These are phyloP conservation scores for Terana coerulea DNA, from an alignment of 768 basidiomycete species.

Conservation along the genomic window DNA sequence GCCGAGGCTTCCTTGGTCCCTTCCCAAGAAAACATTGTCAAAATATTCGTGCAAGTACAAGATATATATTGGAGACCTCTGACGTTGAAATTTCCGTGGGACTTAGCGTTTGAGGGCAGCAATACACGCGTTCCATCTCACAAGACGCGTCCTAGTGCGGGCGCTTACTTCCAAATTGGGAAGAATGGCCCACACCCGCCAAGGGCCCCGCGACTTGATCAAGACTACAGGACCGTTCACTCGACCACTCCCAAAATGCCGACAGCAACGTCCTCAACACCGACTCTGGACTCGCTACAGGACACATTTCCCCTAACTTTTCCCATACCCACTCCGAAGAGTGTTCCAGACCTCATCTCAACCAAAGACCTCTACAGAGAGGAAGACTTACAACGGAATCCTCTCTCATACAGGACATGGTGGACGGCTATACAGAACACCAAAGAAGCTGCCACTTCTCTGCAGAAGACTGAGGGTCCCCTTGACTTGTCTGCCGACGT, in stretches of 20 bases:
- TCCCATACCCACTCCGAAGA: constrained; percentile 78
- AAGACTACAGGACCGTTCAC: no score
- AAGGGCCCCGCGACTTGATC: no score
- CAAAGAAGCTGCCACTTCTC: constrained; percentile 57
- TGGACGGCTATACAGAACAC: constrained; percentile 79
- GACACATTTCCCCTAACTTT: constrained; percentile 78
- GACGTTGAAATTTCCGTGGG: no score
- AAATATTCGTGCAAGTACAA: no score
- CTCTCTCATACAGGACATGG: constrained; percentile 90
- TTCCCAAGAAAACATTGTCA: no score
- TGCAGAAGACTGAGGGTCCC: constrained; percentile 54
- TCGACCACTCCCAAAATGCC: constrained; percentile 40
- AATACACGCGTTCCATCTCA: no score
- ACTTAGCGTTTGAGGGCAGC: no score
- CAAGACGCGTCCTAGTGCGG: no score
- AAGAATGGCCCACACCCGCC: no score
- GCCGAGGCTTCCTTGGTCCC: no score
- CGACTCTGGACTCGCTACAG: constrained; percentile 48
- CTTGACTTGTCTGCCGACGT: constrained; percentile 46
- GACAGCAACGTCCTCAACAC: constrained; percentile 46
- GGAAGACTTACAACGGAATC: constrained; percentile 91
- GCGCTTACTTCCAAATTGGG: no score
- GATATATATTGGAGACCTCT: no score
- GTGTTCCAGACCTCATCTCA: constrained; percentile 72
- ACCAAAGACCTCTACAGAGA: constrained; percentile 80